phyloP scores from a whole-genome alignment of 305 asterid species.

The Rubia peregrina region DNA sequence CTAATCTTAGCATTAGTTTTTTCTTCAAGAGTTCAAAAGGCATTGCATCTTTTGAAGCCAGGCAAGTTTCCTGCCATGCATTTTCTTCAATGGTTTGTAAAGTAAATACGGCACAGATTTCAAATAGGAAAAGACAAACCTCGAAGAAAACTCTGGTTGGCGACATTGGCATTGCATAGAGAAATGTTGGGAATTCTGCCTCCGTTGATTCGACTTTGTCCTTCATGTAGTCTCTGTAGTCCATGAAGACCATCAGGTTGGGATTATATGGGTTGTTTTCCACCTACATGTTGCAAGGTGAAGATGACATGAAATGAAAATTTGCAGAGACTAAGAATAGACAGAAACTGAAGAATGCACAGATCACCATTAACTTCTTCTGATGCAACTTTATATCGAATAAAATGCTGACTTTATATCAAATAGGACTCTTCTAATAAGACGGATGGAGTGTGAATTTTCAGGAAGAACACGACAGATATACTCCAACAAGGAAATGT shows the following conservation, averaged over 20 bases:
- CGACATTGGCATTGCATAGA: conserved; percentile 88
- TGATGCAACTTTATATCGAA: neutral
- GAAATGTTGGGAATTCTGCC: conserved; percentile 81
- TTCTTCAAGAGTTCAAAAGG: conserved; percentile 75
- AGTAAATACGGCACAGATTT: neutral
- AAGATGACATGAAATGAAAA: neutral
- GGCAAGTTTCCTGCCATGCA: conserved; percentile 74
- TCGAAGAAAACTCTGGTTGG: conserved; percentile 85
- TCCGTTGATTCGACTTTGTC: conserved; percentile 43
- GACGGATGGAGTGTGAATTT: too few relatives aligned
- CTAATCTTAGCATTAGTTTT: conserved; percentile 75
- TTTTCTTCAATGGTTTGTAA: conserved; percentile 11
- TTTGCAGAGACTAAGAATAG: neutral
- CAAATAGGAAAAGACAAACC: conserved; percentile 31
- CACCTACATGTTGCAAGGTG: conserved; percentile 38
- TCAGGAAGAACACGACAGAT: neutral
- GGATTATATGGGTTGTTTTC: conserved; percentile 93
- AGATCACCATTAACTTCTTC: neutral
- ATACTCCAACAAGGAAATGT: neutral
- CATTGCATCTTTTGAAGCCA: conserved; percentile 95
- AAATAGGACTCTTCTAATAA: neutral
- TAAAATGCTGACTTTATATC: neutral
- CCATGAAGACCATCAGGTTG: conserved; percentile 95
- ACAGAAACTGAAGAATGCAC: neutral
- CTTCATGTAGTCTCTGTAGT: conserved; percentile 71